phyloP scores from a whole-genome alignment of 192 early-diverging fungal species.

The Powellomyces hirtus region DNA sequence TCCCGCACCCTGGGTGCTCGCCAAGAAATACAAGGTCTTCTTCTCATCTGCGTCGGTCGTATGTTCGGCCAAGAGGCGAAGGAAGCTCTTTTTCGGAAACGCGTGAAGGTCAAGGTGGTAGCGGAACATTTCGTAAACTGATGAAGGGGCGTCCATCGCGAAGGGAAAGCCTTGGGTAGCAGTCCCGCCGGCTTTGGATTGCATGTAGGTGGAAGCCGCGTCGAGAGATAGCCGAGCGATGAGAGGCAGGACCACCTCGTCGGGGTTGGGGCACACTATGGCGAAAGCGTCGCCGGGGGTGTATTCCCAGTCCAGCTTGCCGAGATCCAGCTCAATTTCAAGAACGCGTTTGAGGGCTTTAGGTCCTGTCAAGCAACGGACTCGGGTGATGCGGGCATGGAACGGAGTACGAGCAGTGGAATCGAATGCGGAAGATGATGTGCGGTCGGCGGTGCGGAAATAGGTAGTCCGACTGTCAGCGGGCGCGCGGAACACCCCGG shows the following conservation, averaged over 20 bases:
- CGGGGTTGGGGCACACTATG: constrained; percentile 81
- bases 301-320: constrained; percentile 43
- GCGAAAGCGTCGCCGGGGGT: constrained; percentile 84
- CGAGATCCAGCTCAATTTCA: constrained; percentile 40
- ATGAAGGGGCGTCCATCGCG: constrained; percentile 15
- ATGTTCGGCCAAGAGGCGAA: constrained; percentile 82
- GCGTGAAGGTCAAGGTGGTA: constrained; percentile 76
- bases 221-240: constrained; percentile 57
- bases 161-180: constrained; percentile 25
- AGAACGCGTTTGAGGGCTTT: constrained; percentile 72
- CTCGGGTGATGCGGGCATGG: constrained; percentile 50
- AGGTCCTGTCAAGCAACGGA: constrained; percentile 58
- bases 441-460: background rate
- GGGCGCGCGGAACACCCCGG: background rate
- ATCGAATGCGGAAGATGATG: constrained; percentile 44
- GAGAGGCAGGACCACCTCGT: constrained; percentile 64
- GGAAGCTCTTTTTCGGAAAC: constrained; percentile 72
- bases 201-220: constrained; percentile 38
- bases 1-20: constrained; percentile 69
- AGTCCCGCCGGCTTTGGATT: constrained; percentile 13
- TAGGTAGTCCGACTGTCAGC: background rate
- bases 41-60: constrained; percentile 69
- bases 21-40: constrained; percentile 72
- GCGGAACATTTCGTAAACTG: constrained; percentile 61
- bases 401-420: constrained; percentile 45